Conservation (phyloP, 108 stramenopile genomes). For the Aurantiochytrium sp. region DNA sequence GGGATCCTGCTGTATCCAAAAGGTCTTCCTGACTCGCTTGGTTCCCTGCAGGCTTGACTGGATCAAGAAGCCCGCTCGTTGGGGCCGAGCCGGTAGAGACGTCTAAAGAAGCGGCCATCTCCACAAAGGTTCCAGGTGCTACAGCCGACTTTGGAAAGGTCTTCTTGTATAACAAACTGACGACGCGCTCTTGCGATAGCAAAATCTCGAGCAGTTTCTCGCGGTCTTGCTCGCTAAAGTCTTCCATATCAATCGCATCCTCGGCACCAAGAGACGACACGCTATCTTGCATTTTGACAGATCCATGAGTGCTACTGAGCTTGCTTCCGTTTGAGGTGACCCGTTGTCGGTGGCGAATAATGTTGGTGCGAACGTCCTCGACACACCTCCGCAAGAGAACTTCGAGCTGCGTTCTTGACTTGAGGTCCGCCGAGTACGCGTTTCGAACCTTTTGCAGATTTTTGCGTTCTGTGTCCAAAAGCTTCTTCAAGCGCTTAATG, state of each 20-base stretch:
- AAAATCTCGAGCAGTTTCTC: conserved; percentile 37
- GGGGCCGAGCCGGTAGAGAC: not conserved
- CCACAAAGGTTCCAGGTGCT: not conserved
- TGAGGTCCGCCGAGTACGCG: conserved; percentile 32
- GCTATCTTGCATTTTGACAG: not conserved
- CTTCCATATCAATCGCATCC: not conserved
- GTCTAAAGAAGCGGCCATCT: not conserved
- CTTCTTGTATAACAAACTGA: conserved; percentile 40
- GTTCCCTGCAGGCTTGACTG: not conserved
- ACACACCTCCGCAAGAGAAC: conserved; percentile 37
- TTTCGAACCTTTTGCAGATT: conserved; percentile 33
- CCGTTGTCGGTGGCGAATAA: not conserved
- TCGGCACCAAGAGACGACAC: not conserved
- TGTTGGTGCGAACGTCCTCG: conserved; percentile 42
- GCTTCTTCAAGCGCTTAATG: conserved; percentile 44
- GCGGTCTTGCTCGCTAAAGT: conserved; percentile 21
- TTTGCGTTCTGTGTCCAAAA: conserved; percentile 46
- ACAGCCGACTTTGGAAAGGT: conserved; percentile 9
- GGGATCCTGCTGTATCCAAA: too few species aligned
- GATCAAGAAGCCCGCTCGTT: not conserved
- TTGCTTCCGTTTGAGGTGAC: too few species aligned
- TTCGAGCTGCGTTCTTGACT: conserved; percentile 44
- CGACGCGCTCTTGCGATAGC: conserved; percentile 46
- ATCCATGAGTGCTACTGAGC: too few species aligned
- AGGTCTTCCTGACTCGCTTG: not conserved